Base-by-base conservation (phyloP, 495 filamentous ascomycete genomes). In the Podospora australis region DNA sequence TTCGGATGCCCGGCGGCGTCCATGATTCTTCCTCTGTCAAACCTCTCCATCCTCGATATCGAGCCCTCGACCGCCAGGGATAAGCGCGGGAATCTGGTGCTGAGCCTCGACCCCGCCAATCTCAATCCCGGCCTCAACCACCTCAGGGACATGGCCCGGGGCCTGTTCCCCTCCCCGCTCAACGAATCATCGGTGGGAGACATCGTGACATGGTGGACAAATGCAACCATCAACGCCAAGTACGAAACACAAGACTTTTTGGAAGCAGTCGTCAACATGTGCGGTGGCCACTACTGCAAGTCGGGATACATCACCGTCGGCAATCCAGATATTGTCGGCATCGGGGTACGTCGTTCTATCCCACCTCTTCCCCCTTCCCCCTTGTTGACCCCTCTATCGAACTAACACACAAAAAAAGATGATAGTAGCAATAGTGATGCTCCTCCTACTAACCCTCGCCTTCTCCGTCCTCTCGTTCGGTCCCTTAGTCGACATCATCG, bases 321-420 rank as follows among this genome's bases (percentile, higher is more conserved):
- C 9, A 57, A 57, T 26, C 55, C 50, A 3, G 55, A 57, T 21
- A 54, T 57, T 20, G 50, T 57, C 13, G 55, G 55, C 4, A 48
- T 50, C 23, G 55, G 55, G 14, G 55, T 57, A 13, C 29, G 46
- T 36, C 10, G 8, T 23, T 21, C 25, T 21, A 17, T 19, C 28
- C 14, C 1, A 0, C 17, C 14, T 20, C 34, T 39, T 29, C n/a
- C 6, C 3, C 8, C 2, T 6, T 2, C 7, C n/a, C 0, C n/a
- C 5, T 29, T 6, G 34, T 23, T 41, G 32, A 44, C 34, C 5
- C 19, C 14, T 49, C 9, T 5, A 14, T 22, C 38, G n/a, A n/a
- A n/a, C n/a, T n/a, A n/a, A n/a, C n/a, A n/a, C n/a, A 24, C 10
- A n/a, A 30, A 6, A 2, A 21, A 40, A 57, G 55, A 57, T 57